phyloP scores from a whole-genome alignment of 192 early-diverging fungal species.

The Coemansia sp. region DNA sequence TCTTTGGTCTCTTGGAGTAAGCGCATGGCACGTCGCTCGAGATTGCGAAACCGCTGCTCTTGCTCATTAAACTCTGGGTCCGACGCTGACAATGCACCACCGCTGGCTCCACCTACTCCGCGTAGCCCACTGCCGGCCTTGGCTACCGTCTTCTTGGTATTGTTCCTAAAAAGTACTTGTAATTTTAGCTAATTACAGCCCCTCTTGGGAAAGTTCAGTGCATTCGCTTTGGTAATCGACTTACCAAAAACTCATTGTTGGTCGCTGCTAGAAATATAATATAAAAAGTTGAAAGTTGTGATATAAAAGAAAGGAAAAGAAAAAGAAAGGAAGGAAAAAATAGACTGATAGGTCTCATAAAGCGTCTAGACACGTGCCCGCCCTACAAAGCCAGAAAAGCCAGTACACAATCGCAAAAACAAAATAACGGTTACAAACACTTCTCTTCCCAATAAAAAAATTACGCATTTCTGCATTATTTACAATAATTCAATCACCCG shows the following conservation, averaged over 20 bases:
- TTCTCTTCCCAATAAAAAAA: background rate
- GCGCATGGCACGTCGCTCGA: slow-evolving; percentile 81
- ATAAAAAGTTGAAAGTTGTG: background rate
- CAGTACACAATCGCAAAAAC: background rate
- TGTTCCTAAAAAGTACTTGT: slow-evolving; percentile 34
- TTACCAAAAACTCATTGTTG: slow-evolving; percentile 17
- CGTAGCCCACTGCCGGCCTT: slow-evolving; percentile 35
- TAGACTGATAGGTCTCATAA: background rate
- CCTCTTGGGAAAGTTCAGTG: background rate
- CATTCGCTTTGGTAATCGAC: background rate
- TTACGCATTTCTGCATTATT: background rate
- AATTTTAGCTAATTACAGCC: background rate
- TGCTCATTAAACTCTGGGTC: slow-evolving; percentile 86
- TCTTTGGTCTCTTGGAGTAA: slow-evolving; percentile 92
- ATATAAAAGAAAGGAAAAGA: slow-evolving; percentile 4
- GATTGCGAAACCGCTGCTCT: slow-evolving; percentile 75
- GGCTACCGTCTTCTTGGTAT: slow-evolving; percentile 42
- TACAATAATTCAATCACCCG: background rate
- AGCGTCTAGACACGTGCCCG: background rate
- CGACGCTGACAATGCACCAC: slow-evolving; percentile 2
- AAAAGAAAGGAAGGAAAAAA: background rate
- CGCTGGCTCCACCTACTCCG: slow-evolving; percentile 13
- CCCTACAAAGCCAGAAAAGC: slow-evolving; percentile 7
- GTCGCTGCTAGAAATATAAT: too few species aligned
- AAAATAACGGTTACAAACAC: background rate